Evolutionary conservation across 2,329 filamentous ascomycete genomes (phyloP).

Genomic region (Trichoderma atroviride): DNA sequence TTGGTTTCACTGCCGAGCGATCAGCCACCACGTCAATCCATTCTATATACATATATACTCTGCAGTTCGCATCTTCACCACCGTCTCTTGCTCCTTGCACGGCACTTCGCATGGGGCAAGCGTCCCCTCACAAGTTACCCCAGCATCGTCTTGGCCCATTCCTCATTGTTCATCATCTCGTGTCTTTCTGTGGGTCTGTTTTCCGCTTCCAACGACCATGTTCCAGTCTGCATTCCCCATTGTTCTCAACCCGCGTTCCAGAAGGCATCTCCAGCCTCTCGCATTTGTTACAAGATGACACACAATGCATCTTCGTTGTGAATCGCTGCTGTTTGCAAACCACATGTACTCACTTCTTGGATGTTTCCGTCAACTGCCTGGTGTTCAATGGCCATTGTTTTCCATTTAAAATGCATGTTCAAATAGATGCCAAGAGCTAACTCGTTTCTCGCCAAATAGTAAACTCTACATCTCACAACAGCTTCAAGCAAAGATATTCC

Average conservation of each 20-base stretch:
- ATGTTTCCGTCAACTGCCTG: background rate
- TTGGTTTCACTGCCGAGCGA: background rate
- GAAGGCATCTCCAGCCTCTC: conserved; percentile 3
- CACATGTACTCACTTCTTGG: background rate
- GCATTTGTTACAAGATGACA: background rate
- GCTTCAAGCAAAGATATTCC: conserved; percentile 5
- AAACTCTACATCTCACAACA: conserved; percentile 4
- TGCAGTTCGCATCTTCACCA: background rate
- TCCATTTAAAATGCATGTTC: background rate
- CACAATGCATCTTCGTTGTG: background rate
- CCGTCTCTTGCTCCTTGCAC: background rate
- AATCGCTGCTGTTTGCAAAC: conserved; percentile 19
- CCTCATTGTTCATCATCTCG: background rate
- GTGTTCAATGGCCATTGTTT: background rate
- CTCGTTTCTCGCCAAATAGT: background rate
- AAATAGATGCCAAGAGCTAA: conserved; percentile 20
- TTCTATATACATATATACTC: background rate
- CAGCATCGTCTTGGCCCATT: conserved; percentile 14
- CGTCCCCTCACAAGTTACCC: conserved; percentile 4
- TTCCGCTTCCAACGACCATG: conserved; percentile 18
- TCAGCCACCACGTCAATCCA: background rate
- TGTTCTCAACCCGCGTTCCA: conserved; percentile 6
- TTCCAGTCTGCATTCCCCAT: conserved; percentile 17
- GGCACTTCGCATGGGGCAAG: conserved; percentile 5
- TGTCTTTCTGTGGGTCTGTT: conserved; percentile 7